Percentiles rank a stretch among this genome's conserved stretches.
These are phyloP conservation scores for Pestalotiopsis sp. DNA, from an alignment of 2,329 filamentous ascomycete genomes.

Conservation along the genomic window DNA sequence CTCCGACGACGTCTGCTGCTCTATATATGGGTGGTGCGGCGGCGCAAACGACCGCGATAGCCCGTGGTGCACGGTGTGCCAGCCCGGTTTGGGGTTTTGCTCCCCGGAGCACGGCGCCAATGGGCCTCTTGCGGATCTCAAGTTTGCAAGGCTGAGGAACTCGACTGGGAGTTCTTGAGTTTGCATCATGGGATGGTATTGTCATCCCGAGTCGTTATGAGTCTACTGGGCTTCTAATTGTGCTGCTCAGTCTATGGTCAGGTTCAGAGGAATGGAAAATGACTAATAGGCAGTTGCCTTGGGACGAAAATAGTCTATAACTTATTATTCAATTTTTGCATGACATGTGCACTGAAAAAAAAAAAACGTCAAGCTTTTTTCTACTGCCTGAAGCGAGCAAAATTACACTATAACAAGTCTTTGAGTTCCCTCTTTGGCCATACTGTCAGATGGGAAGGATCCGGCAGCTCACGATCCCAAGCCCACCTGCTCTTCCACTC, in stretches of 20 bases:
- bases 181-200: not conserved
- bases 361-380: too few species aligned
- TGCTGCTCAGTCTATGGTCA: too few species aligned
- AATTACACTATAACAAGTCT: constrained; percentile 37
- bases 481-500: constrained; percentile 51
- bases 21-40: not conserved
- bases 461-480: constrained; percentile 60
- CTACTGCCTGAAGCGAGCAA: too few species aligned
- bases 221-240: too few species aligned
- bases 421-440: constrained; percentile 59
- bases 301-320: too few species aligned
- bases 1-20: not conserved
- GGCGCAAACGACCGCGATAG: not conserved
- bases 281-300: too few species aligned
- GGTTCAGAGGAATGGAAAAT: too few species aligned
- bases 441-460: constrained; percentile 50
- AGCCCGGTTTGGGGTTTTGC: not conserved
- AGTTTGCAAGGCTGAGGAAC: not conserved
- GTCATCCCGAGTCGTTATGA: too few species aligned
- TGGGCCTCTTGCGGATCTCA: not conserved
- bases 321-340: too few species aligned
- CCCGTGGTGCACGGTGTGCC: not conserved
- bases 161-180: not conserved
- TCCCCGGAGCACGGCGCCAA: not conserved
- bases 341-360: too few species aligned